Base-by-base conservation (phyloP, 2,329 filamentous ascomycete genomes). In the Pyrenophora tritici-repentis region DNA sequence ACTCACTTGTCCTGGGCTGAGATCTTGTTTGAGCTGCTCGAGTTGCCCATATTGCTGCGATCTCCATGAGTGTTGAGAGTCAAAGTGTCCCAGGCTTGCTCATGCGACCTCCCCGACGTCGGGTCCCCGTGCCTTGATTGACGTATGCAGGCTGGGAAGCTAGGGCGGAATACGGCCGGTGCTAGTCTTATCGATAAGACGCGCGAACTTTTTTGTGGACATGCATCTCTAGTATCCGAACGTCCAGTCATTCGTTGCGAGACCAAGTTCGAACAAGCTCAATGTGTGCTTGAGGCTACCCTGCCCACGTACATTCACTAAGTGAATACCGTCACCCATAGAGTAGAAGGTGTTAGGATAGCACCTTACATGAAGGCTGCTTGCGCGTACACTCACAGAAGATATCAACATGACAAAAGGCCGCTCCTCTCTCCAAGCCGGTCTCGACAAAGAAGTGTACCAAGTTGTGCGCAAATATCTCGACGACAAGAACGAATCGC, bases 1-100 rank as follows among this genome's bases (percentile, higher is more conserved):
- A 45, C 83, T 65, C 71, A 96, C 92, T 91, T 91, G 78, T 97
- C 93, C 78, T 97, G 92, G 66, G 84, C 82, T 29, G 86, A 87
- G 55, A 89, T 84, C 73, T 85, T 88, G 67, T 83, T 81, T 48
- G 82, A 76, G 73, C 85, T 88, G 63, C 76, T 75, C 42, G 81
- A 75, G 72, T 88, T 88, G 39, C 86, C 86, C 86, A 89, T 89
- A 33, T 44, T 74, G 65, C 56, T 54, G 55, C 50, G 40, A 46
- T 56, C 41, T 62, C 60, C 66, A 68, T 68, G 55, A 56, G 59
- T 43, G 50, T 51, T 26, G 42, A 29, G 10, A 9, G 26, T 29
- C 18, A 3, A 10, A 26, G 24, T 26, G 24, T 26, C 24, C 24
- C 2, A 47, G 42, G 37, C 38, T 34, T 51, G 55, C 49, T 52